phyloP scores from a whole-genome alignment of 2,329 filamentous ascomycete species.

The Xylariaceae sp. region DNA sequence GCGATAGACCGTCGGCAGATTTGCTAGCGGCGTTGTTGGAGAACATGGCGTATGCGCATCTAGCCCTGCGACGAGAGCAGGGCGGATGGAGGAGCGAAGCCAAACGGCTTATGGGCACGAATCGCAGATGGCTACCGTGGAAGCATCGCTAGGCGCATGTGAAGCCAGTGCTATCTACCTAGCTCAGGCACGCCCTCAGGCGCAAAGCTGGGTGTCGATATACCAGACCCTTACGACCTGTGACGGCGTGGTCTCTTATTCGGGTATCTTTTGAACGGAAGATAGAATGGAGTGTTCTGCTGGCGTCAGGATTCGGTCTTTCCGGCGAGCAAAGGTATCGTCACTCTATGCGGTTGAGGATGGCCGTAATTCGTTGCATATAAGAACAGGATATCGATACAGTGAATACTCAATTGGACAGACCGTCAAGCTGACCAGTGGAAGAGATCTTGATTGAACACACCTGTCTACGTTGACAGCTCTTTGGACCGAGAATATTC shows the following conservation, averaged over 20 bases:
- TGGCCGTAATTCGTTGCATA: background rate
- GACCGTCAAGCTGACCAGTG: background rate
- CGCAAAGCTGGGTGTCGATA: background rate
- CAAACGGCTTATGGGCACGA: slow-evolving; percentile 35
- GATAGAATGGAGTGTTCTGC: background rate
- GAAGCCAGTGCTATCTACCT: background rate
- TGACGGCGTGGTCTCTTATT: background rate
- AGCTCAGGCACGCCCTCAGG: background rate
- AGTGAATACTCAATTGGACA: background rate
- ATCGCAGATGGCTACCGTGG: slow-evolving; percentile 40
- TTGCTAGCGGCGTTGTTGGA: slow-evolving; percentile 56
- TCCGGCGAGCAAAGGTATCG: background rate
- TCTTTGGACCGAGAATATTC: too few relatives aligned
- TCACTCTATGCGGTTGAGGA: background rate
- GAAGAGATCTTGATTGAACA: background rate
- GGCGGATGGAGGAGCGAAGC: slow-evolving; percentile 29
- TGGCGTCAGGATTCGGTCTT: background rate
- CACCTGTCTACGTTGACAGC: too few relatives aligned
- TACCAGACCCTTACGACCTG: background rate
- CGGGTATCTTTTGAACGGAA: background rate
- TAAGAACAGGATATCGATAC: background rate
- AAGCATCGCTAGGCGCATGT: slow-evolving; percentile 42
- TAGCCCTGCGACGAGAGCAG: slow-evolving; percentile 7
- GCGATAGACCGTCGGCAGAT: slow-evolving; percentile 62
- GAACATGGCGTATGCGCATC: slow-evolving; percentile 48